phyloP scores from a whole-genome alignment of 495 filamentous ascomycete genomes.

The Astrothelium macrocarpum region DNA sequence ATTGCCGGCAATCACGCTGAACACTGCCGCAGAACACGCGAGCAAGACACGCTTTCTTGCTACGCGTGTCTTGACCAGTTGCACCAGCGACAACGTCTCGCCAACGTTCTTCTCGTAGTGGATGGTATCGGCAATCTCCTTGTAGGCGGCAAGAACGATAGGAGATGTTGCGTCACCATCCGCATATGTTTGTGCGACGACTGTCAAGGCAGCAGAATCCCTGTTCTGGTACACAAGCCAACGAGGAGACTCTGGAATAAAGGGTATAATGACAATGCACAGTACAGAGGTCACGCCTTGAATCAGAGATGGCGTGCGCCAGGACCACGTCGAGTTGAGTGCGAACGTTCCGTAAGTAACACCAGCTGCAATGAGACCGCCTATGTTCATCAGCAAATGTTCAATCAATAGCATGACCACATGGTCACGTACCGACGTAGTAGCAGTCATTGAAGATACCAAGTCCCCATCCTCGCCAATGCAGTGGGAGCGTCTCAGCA shows the following conservation, averaged over 20 bases:
- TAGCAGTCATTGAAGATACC: conserved; percentile 43
- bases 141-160: conserved; percentile 30
- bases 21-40: conserved; percentile 34
- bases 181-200: conserved; percentile 41
- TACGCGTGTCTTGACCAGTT: conserved; percentile 27
- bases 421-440: conserved; percentile 29
- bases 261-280: conserved; percentile 44
- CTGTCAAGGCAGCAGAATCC: conserved; percentile 25
- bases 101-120: conserved; percentile 25
- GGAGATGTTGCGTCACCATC: conserved; percentile 35
- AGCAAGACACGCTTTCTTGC: conserved; percentile 12
- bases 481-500: conserved; percentile 36
- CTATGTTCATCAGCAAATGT: conserved; percentile 23
- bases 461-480: conserved; percentile 40
- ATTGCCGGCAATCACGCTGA: conserved; percentile 43
- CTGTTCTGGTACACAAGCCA: conserved; percentile 38
- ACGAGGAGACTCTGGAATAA: conserved; percentile 46
- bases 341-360: conserved; percentile 43
- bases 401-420: neutral
- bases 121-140: conserved; percentile 27
- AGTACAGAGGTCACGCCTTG: conserved; percentile 45
- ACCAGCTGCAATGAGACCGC: conserved; percentile 42
- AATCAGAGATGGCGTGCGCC: conserved; percentile 46
- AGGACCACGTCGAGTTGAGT: conserved; percentile 42
- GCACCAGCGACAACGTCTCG: neutral